Percentiles rank a stretch among this genome's conserved stretches.
phyloP scores from a whole-genome alignment of 176 grass and related monocot genomes.

The Oryza meyeriana region DNA sequence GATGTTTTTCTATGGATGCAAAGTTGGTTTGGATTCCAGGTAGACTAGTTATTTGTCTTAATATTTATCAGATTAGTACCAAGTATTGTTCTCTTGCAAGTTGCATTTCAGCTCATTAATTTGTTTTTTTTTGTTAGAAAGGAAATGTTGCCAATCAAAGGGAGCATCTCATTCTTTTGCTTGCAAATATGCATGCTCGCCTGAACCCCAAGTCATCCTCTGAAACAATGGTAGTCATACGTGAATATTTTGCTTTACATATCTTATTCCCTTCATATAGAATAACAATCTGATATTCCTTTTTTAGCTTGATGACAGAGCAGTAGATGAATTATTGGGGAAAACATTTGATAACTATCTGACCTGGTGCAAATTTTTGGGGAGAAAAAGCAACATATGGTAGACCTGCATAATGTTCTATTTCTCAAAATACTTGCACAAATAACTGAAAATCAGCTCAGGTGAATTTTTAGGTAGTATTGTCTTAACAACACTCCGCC shows the following conservation, averaged over 20 bases:
- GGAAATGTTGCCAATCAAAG: slow-evolving; percentile 95
- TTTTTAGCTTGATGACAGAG: slow-evolving; percentile 93
- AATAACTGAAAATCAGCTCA: slow-evolving; percentile 5
- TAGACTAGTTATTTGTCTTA: slow-evolving; percentile 26
- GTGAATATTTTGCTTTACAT: slow-evolving; percentile 14
- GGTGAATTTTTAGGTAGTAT: neutral
- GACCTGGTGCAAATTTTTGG: slow-evolving; percentile 94
- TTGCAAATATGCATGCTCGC: slow-evolving; percentile 85
- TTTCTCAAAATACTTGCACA: slow-evolving; percentile 9
- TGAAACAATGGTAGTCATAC: slow-evolving; percentile 59
- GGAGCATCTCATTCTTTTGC: slow-evolving; percentile 92
- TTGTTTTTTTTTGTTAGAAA: slow-evolving; percentile 47
- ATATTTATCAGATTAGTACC: neutral
- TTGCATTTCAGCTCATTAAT: slow-evolving; percentile 18
- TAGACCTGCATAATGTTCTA: slow-evolving; percentile 33
- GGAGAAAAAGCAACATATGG: slow-evolving; percentile 87
- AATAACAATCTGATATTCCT: slow-evolving; percentile 32
- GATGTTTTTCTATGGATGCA: slow-evolving; percentile 88
- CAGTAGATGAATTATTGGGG: slow-evolving; percentile 77
- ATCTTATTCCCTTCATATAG: slow-evolving; percentile 19
- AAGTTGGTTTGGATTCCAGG: slow-evolving; percentile 97
- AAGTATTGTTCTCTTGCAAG: slow-evolving; percentile 9
- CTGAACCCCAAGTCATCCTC: slow-evolving; percentile 70
- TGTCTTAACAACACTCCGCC: neutral
- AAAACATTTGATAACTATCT: slow-evolving; percentile 94